These are phyloP conservation scores for Stachybotrys chlorohalonatus DNA, from an alignment of 2,329 filamentous ascomycete genomes.

Conservation along the genomic window DNA sequence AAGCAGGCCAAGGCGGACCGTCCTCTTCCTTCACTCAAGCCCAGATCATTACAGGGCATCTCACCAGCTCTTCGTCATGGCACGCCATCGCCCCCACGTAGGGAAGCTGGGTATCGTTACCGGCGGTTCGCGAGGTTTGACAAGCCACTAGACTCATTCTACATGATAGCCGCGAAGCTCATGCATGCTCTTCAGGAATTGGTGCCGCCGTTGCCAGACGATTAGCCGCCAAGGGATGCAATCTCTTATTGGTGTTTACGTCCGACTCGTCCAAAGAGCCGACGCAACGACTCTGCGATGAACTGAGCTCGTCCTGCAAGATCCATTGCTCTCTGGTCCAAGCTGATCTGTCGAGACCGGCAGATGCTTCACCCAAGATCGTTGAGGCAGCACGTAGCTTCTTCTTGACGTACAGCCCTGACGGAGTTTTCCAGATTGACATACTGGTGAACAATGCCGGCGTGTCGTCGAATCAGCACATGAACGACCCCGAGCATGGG, in stretches of 20 bases:
- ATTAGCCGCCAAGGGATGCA: conserved; percentile 51
- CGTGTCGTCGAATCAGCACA: conserved; percentile 52
- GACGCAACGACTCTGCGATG: conserved; percentile 35
- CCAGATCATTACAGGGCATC: not conserved
- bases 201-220: conserved; percentile 49
- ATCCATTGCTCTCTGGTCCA: conserved; percentile 17
- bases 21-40: not conserved
- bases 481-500: conserved; percentile 43
- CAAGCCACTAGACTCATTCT: conserved; percentile 1
- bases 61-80: conserved; percentile 7
- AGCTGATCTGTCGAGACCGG: conserved; percentile 17
- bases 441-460: conserved; percentile 87
- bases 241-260: conserved; percentile 51
- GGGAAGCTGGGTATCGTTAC: conserved; percentile 24
- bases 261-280: conserved; percentile 41
- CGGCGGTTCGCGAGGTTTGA: conserved; percentile 22
- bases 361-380: conserved; percentile 15
- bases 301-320: conserved; percentile 35
- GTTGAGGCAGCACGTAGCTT: conserved; percentile 17
- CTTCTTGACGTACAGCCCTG: conserved; percentile 12
- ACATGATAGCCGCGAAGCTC: conserved; percentile 1
- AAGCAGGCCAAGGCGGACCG: not conserved
- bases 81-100: conserved; percentile 16
- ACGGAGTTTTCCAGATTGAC: conserved; percentile 44
- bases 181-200: conserved; percentile 36